A percentile compares a stretch with the other conserved stretches of the same genome.
phyloP scores from a whole-genome alignment of 805 yeast genomes.

The Suhomyces sp. region DNA sequence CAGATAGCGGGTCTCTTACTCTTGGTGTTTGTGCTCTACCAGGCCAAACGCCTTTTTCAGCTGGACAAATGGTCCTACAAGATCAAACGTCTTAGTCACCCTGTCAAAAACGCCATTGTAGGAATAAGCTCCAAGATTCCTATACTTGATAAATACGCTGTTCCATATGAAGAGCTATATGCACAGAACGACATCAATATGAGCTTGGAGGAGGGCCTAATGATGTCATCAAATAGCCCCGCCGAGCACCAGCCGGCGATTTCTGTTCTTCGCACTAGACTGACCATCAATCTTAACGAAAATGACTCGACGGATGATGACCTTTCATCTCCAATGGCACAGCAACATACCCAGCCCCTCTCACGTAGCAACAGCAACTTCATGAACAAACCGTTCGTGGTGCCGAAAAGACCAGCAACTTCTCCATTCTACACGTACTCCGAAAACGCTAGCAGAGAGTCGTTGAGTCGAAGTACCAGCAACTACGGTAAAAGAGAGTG shows the following conservation, averaged over 20 bases:
- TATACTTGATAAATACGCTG: constrained; percentile 11
- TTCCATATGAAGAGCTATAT: constrained; percentile 16
- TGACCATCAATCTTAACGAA: constrained; percentile 28
- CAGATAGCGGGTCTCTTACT: constrained; percentile 16
- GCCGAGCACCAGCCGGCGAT: constrained; percentile 4
- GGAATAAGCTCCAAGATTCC: constrained; percentile 21
- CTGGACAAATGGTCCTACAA: constrained; percentile 4
- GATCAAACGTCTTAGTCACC: constrained; percentile 13
- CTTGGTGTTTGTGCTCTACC: constrained; percentile 16
- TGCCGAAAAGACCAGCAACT: constrained; percentile 23
- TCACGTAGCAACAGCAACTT: constrained; percentile 21
- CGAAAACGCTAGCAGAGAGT: constrained; percentile 23
- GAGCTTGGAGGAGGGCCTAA: constrained; percentile 34
- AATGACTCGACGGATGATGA: constrained; percentile 7
- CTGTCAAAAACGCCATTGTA: constrained; percentile 10
- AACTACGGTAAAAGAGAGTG: neutral
- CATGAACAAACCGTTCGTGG: constrained; percentile 35
- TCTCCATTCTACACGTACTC: constrained; percentile 4
- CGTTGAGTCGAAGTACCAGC: constrained; percentile 17
- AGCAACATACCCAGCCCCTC: neutral
- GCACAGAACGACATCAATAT: constrained; percentile 19
- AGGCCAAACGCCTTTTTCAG: constrained; percentile 3
- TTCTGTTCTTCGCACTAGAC: constrained; percentile 36
- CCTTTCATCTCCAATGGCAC: neutral
- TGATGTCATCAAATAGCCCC: constrained; percentile 13